Evolutionary conservation across 495 filamentous ascomycete species (phyloP), one percentile per base, ranked within the genome.

Genomic region (Corynascus novoguineensis): DNA sequence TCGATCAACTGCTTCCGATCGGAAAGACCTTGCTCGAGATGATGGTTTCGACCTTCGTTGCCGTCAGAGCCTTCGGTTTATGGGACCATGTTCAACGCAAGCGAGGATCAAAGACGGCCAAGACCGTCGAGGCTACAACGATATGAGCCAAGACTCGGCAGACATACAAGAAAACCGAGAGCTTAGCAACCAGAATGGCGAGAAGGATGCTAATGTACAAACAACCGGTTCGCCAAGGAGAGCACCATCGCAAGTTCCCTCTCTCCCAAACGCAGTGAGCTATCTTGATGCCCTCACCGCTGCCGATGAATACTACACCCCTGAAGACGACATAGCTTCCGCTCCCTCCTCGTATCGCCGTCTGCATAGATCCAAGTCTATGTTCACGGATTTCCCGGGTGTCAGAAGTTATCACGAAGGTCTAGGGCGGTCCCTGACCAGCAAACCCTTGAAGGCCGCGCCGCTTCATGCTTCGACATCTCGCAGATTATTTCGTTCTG

Each of bases 291-390:
- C 68, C 11, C 58, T 78, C 46, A 60, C 65, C 28, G 58, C 64
- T 25, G 67, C 64, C 31, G 72, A 77, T 41, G 77, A 80, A 60
- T 69, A 79, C 52, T 83, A 77, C 57, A 74, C 72, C 6, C 74
- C 82, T 5, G 81, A 86, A 64, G 80, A 85, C 44, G 78, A 81
- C n/a, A 73, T 83, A 49, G 76, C 78, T 5, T 86, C 84, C 10
- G 75, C 75, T 15, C 85, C 87, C 19, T 91, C 87, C 3, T 91
- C 88, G 1, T 90, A 85, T 60, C 81, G 84, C n/a, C 84, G 79
- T 49, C 73, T 92, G 48, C 84, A 84, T 48, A 88, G 84, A 64
- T 81, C 89, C 14, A 85, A 78, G 63, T 91, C 88, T 0, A 82
- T 90, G 82, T 84, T 88, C 60, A 76, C 76, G 38, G 79, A 76